Percentiles rank a stretch among this genome's conserved stretches.
Conservation (phyloP, 2,329 filamentous ascomycete genomes). For the Thielaviopsis musarum region DNA sequence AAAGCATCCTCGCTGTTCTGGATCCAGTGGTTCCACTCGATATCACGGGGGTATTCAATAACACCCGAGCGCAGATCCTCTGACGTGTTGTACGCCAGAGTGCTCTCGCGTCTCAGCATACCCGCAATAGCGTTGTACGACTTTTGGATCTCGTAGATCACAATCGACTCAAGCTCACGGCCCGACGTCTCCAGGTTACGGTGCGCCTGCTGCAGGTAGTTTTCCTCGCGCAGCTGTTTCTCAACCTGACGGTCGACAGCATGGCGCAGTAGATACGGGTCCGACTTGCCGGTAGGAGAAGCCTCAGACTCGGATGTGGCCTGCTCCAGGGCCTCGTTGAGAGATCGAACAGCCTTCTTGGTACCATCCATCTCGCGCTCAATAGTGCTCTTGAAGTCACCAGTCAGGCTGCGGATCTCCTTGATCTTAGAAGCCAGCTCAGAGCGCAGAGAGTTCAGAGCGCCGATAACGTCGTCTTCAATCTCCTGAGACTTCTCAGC, state of each 20-base stretch:
- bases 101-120: conserved; percentile 81
- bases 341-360: conserved; percentile 55
- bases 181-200: conserved; percentile 89
- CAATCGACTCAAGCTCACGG: conserved; percentile 85
- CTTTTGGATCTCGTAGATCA: conserved; percentile 95
- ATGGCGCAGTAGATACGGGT: conserved; percentile 76
- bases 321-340: conserved; percentile 69
- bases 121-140: conserved; percentile 88
- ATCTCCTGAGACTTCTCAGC: conserved; percentile 81
- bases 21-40: conserved; percentile 68
- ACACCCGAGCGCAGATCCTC: conserved; percentile 73
- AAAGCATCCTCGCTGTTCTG: conserved; percentile 71
- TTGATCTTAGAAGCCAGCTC: conserved; percentile 95
- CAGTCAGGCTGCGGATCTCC: conserved; percentile 84
- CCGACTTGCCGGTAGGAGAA: conserved; percentile 62
- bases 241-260: conserved; percentile 81
- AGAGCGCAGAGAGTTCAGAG: conserved; percentile 67
- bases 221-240: conserved; percentile 88
- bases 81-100: conserved; percentile 59
- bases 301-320: conserved; percentile 60
- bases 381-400: conserved; percentile 93
- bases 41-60: conserved; percentile 82
- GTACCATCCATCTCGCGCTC: conserved; percentile 88
- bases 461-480: conserved; percentile 78
- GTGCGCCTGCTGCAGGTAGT: conserved; percentile 91